Evolutionary conservation across 495 filamentous ascomycete species (phyloP), one percentile per base, ranked within the genome.

Genomic region (Penicillium chermesinum): DNA sequence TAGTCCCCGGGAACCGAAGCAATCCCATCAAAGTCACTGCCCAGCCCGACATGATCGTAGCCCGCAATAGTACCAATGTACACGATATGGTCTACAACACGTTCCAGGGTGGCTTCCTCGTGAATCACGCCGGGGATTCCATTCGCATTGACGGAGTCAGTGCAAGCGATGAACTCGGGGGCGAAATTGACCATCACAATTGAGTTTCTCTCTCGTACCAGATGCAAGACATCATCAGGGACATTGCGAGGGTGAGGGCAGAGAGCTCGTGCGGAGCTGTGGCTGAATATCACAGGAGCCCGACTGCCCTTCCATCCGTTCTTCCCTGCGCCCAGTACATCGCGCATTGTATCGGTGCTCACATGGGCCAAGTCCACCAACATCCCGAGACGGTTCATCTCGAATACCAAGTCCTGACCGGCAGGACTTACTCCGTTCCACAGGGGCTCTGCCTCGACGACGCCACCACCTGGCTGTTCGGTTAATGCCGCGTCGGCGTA

Each of bases 401-500:
- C 78, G 14, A 55, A 54, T 9, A 79, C 55, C 17, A 96, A 67
- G 2, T 69, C 54, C 37, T 75, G 71, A n/a, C 93, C 93, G 5
- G 69, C 76, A 2, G 74, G 66, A 51, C 85, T 89, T 13, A 96
- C 67, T 2, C 88, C 88, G 16, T 77, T 62, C 78, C 80, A 56
- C 57, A 65, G 8, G 71, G 76, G 48, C 59, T 69, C 18, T 4
- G 82, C 72, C 30, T 67, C 71, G 38, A 64, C 66, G 3, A 75
- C 43, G n/a, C 60, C 59, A 9, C 74, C 74, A 18, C 61, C 64
- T 30, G 74, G 70, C 17, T 70, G 58, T 38, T 69, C 65, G 9
- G 77, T 61, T 6, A 94, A 65, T 1, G 93, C 91, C 2, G 89
- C 83, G 57, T 96, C 93, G 20, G 90, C 89, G 66, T 85, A 96